phyloP scores from a whole-genome alignment of 2,329 filamentous ascomycete genomes.

The Cladorrhinum sp. region DNA sequence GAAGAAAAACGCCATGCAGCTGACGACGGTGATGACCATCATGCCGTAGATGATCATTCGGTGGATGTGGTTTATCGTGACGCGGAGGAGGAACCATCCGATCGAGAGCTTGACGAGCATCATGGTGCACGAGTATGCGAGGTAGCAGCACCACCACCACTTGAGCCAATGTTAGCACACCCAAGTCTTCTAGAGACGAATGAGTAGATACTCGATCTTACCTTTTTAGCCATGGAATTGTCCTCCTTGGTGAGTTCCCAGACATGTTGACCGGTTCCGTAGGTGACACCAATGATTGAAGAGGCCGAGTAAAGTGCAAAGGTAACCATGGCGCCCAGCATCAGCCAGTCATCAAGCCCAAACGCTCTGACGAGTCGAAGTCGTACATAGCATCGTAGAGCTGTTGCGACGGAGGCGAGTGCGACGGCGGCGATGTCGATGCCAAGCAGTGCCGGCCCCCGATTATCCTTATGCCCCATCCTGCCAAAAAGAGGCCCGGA shows the following conservation, averaged over 20 bases:
- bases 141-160: slow-evolving; percentile 26
- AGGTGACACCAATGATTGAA: slow-evolving; percentile 35
- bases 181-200: background rate
- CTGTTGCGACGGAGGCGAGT: slow-evolving; percentile 21
- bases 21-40: slow-evolving; percentile 33
- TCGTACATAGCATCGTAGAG: slow-evolving; percentile 37
- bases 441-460: slow-evolving; percentile 35
- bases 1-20: slow-evolving; percentile 41
- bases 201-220: slow-evolving; percentile 17
- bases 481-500: background rate
- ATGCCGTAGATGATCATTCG: slow-evolving; percentile 38
- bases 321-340: slow-evolving; percentile 33
- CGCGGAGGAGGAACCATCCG: slow-evolving; percentile 41
- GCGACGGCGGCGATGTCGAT: slow-evolving; percentile 32
- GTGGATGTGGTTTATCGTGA: slow-evolving; percentile 35
- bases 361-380: slow-evolving; percentile 37
- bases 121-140: slow-evolving; percentile 26
- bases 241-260: slow-evolving; percentile 30
- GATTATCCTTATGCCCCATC: slow-evolving; percentile 27
- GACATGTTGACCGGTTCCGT: slow-evolving; percentile 41
- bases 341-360: slow-evolving; percentile 40
- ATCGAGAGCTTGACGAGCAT: slow-evolving; percentile 41
- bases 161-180: background rate
- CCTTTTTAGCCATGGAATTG: slow-evolving; percentile 35
- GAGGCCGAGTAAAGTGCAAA: slow-evolving; percentile 38